Base-by-base conservation (phyloP, 768 basidiomycete species). In the Rickenella mellea region DNA sequence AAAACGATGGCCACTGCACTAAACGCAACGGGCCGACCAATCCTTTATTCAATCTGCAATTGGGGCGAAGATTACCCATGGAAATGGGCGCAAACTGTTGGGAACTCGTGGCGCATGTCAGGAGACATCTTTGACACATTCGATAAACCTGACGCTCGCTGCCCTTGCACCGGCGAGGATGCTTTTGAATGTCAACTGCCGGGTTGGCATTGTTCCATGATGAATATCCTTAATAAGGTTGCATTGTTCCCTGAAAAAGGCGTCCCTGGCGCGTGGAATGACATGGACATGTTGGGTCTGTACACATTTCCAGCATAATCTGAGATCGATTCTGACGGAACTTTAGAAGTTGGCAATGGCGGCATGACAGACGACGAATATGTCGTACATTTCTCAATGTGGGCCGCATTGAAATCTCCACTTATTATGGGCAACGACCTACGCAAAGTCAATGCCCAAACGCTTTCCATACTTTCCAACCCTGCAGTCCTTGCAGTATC, bases 41-140 rank as follows among this genome's bases (percentile, higher is more conserved):
- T 66, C 26, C 46, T 66, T 5, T 66, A 63, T 41, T 57, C 60
- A 9, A 59, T 65, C 56, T 66, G 65, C 45, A 63, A 65, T 40
- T 66, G 62, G 65, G 65, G 65, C 9, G 64, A 66, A 37, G 65
- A 66, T 41, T 55, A 55, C 1, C 59, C 64, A 0, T 66, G 65
- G 65, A 65, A 64, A 45, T 66, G 62, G 49, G 65, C 64, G 9
- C 43, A 55, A 45, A 62, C 61, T 22, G 47, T 59, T 44, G 43
- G 44, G 4, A 44, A 49, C 19, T 48, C 38, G 28, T 51, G 52
- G 51, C 45, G 55, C 11, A 55, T 56, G 14, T 53, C 55, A 6
- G 55, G 55, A 3, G 55, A 55, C 38, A 45, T 55, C 25, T 32
- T 39, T 17, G 51, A 55, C 33, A 36, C 33, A 36, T 36, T 36